phyloP scores from a whole-genome alignment of 2,329 filamentous ascomycete species.

The Zasmidium citrigriseum region DNA sequence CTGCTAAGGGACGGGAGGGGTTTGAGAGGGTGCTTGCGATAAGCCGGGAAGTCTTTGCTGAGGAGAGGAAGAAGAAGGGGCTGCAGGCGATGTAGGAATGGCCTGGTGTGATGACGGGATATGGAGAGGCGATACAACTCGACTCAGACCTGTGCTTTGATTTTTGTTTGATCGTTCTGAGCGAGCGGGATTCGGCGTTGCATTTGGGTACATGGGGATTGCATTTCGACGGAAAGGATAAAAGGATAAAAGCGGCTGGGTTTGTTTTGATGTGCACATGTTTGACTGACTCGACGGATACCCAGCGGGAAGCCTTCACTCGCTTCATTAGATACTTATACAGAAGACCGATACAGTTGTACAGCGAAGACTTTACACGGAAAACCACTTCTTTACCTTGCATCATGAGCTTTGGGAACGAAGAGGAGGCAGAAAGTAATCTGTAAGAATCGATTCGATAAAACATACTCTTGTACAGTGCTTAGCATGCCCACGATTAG shows the following conservation, averaged over 20 bases:
- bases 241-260: not conserved
- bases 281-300: not conserved
- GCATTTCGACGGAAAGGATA: not conserved
- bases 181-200: not conserved
- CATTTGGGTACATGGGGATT: not conserved
- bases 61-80: constrained; percentile 69
- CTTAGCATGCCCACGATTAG: constrained; percentile 26
- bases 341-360: not conserved
- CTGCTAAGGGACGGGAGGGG: constrained; percentile 83
- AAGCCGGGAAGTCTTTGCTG: constrained; percentile 86
- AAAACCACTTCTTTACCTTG: not conserved
- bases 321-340: not conserved
- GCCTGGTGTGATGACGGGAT: no score
- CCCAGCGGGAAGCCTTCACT: not conserved
- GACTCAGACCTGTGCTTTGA: not conserved
- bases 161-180: constrained; percentile 1
- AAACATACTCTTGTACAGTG: constrained; percentile 21
- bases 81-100: not conserved
- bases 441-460: not conserved
- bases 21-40: constrained; percentile 95
- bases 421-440: not conserved
- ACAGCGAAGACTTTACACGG: not conserved
- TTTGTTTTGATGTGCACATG: not conserved
- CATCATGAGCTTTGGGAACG: not conserved
- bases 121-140: not conserved